Evolutionary conservation across 192 early-diverging fungal species (phyloP), one percentile per base, ranked within the genome.

Genomic region (Coemansia javaensis): DNA sequence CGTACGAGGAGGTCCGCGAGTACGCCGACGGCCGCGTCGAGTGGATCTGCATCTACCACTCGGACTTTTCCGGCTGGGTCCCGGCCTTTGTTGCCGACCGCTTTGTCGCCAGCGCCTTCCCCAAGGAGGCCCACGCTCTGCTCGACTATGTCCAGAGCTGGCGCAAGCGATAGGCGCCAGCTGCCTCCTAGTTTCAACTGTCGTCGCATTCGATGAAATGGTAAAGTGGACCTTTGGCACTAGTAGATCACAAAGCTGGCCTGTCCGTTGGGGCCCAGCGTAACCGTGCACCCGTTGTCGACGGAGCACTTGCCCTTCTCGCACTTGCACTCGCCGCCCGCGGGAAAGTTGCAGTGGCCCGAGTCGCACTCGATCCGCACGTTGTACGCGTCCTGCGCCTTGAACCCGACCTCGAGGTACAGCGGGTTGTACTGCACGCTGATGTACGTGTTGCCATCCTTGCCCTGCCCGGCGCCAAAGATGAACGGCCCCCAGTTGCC

Each of bases 401-500:
- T 63, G 50, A 66, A 74, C 1, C 70, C 70, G 11, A n/a, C 37
- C 16, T 32, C 23, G 34, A 32, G 11, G 32, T 74, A 74, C 28
- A 74, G 50, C 22, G 70, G 70, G 32, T 74, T 74, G 32, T 47
- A 74, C 59, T 74, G 70, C 10, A 74, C 53, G 42, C 63, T 66
- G 32, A 74, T 56, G 47, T 74, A 74, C 5, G 70, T 74, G 50
- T 74, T 74, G 5, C 63, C 63, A 23, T 74, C 70, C 28, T 33
- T 31, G 27, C 30, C 50, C 47, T 74, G 63, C 10, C 70, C 70
- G 9, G 47, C 70, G 30, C 70, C 70, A 54, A 74, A 74, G 32
- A 74, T 74, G 34, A 45, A 74, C n/a, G 63, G 53, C 1, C 28
- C 70, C 70, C 70, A 74, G 50, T 74, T 74, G 25, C 70, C 70